A percentile compares a stretch with the other conserved stretches of the same genome.
phyloP scores from a whole-genome alignment of 75 land plant genomes.

The Selaginella moellendorffii region DNA sequence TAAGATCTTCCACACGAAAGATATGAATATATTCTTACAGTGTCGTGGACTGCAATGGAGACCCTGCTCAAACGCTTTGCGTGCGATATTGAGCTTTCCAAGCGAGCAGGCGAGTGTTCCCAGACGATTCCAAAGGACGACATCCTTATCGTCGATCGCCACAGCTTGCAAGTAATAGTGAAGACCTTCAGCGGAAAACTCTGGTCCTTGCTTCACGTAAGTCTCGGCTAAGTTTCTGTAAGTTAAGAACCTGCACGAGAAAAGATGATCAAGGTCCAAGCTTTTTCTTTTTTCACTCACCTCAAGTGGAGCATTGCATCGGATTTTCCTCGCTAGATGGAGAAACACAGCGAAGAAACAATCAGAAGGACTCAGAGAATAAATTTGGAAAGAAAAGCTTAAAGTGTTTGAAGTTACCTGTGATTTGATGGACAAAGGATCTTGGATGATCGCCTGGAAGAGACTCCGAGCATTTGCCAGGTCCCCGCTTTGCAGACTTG shows the following conservation, averaged over 20 bases:
- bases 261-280: not conserved
- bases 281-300: not conserved
- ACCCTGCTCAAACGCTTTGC: slow-evolving; percentile 98
- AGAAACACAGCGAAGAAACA: too few relatives aligned
- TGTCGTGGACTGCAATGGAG: slow-evolving; percentile 93
- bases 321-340: too few relatives aligned
- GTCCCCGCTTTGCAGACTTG: slow-evolving; percentile 60
- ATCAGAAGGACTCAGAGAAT: too few relatives aligned
- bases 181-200: slow-evolving; percentile 55
- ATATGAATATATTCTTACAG: slow-evolving; percentile 61
- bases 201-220: slow-evolving; percentile 58
- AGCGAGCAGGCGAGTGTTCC: slow-evolving; percentile 85
- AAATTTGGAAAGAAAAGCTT: not conserved
- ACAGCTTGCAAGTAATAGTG: slow-evolving; percentile 88
- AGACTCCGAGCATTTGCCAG: slow-evolving; percentile 65
- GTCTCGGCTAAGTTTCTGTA: slow-evolving; percentile 85
- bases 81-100: slow-evolving; percentile 61
- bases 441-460: slow-evolving; percentile 70
- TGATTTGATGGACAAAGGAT: slow-evolving; percentile 51
- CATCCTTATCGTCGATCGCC: slow-evolving; percentile 78
- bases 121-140: slow-evolving; percentile 86
- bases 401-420: slow-evolving; percentile 29
- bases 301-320: slow-evolving; percentile 42
- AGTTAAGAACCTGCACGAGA: slow-evolving; percentile 48
- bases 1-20: too few relatives aligned